Base-by-base conservation (phyloP, 2,329 filamentous ascomycete genomes). In the Ophiostoma quercus region DNA sequence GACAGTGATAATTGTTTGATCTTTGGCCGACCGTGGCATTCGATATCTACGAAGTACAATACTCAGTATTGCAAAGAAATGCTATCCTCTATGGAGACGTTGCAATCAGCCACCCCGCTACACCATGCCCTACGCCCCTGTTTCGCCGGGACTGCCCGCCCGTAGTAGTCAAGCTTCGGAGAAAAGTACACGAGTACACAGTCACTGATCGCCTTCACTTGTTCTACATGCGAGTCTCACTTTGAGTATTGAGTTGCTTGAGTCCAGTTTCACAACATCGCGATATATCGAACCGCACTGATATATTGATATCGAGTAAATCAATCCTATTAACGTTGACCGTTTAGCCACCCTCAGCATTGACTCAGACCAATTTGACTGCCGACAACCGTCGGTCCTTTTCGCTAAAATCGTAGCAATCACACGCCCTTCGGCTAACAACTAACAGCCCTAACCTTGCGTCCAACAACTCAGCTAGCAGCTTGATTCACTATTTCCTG, bases 51-150 rank as follows among this genome's bases (percentile, higher is more conserved):
- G 25, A 29, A 29, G 25, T 29, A 29, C 25, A 29, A 29, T 29
- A 29, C 25, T 29, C 25, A 14, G n/a, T 47, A n/a, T 47, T 19
- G 43, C 16, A 8, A 3, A 19, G 16, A 47, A 47, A 47, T 43
- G 16, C 41, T 43, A 6, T 25, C 34, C 34, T 25, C 19, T 54
- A 54, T 5, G n/a, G n/a, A 57, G 47, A 51, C 47, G 22, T 25
- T 25, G n/a, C 51, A 57, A 29, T 25, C 51, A 25, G 51, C 2
- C n/a, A 57, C 51, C 51, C 51, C 51, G 51, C 51, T 14, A 54
- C 51, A 57, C 51, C 11, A 57, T 57, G 51, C 51, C 51, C 51
- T 57, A 57, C 51, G 22, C 51, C 51, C 51, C 51, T 57, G 51
- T 57, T 57, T 14, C 51, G n/a, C 51, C 51, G 51, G 51, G 51